Conservation (phyloP, 2,329 filamentous ascomycete species). For the Claviceps spartinae region DNA sequence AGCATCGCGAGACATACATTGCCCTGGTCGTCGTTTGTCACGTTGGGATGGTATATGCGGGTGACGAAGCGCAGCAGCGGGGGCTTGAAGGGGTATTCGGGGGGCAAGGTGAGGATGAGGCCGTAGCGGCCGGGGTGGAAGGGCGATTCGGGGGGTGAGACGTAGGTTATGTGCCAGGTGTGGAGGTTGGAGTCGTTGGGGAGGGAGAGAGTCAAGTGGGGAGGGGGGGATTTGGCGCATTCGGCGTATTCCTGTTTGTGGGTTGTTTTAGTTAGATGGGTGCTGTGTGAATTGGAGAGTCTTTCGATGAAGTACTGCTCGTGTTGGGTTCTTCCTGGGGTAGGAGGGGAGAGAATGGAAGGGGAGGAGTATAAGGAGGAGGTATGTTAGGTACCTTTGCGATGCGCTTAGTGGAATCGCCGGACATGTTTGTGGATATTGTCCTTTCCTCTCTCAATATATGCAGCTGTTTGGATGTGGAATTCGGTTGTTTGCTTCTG, state of each 20-base stretch:
- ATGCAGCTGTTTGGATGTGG: not conserved
- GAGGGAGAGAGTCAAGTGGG: slow-evolving; percentile 33
- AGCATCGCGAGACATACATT: slow-evolving; percentile 77
- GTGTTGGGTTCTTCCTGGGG: not conserved
- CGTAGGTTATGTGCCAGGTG: slow-evolving; percentile 37
- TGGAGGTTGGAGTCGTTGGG: slow-evolving; percentile 34
- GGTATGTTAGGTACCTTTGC: slow-evolving; percentile 20
- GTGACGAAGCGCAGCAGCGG: slow-evolving; percentile 69
- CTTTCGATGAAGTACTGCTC: too few species aligned
- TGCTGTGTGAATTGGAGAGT: too few species aligned
- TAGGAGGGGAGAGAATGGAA: slow-evolving; percentile 1
- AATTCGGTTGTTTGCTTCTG: too few species aligned
- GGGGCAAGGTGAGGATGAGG: slow-evolving; percentile 57
- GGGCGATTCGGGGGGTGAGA: slow-evolving; percentile 28
- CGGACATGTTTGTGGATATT: too few species aligned
- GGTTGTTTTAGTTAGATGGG: too few species aligned
- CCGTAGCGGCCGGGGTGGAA: slow-evolving; percentile 60
- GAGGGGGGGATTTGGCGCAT: slow-evolving; percentile 32
- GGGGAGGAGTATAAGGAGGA: not conserved
- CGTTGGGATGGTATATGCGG: slow-evolving; percentile 91
- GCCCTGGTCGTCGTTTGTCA: slow-evolving; percentile 75
- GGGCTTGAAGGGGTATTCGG: slow-evolving; percentile 82
- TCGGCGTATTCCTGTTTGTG: slow-evolving; percentile 36
- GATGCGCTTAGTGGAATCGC: slow-evolving; percentile 28
- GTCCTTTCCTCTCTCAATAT: too few species aligned